Evolutionary conservation across 352 stramenopile species (phyloP).

Genomic region (Pythium chondricola): DNA sequence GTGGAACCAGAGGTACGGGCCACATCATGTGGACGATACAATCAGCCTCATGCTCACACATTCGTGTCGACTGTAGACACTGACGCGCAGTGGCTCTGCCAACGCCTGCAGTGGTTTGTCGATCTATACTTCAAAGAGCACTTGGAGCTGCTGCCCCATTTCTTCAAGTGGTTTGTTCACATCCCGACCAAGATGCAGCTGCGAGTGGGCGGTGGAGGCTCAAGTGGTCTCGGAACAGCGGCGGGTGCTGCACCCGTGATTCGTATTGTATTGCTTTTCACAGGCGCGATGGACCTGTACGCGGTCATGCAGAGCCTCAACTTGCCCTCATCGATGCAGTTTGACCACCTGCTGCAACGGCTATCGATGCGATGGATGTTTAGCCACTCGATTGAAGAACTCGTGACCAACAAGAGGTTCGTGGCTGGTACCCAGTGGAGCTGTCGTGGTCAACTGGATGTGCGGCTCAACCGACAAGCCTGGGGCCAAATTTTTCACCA

Average conservation of each 20-base stretch:
- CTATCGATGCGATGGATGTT: conserved; percentile 38
- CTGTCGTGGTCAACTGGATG: conserved; percentile 45
- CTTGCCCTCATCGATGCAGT: conserved; percentile 52
- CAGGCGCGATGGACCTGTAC: conserved; percentile 49
- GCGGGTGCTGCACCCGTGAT: conserved; percentile 25
- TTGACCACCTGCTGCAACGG: conserved; percentile 45
- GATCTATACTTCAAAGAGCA: conserved; percentile 50
- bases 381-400: conserved; percentile 50
- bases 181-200: conserved; percentile 46
- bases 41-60: background rate
- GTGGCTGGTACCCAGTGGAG: conserved; percentile 41
- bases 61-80: conserved; percentile 25
- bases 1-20: conserved; percentile 40
- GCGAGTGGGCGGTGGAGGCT: conserved; percentile 18
- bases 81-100: conserved; percentile 33
- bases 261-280: conserved; percentile 64
- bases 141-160: conserved; percentile 46
- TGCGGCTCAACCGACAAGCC: conserved; percentile 47
- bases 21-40: background rate
- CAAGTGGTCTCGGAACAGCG: conserved; percentile 2
- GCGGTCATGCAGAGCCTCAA: conserved; percentile 45
- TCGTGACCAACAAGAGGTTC: conserved; percentile 55
- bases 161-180: conserved; percentile 62
- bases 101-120: conserved; percentile 48
- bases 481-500: conserved; percentile 49